Conservation (phyloP, 2,329 filamentous ascomycete genomes). For the Fusarium mundagurra region DNA sequence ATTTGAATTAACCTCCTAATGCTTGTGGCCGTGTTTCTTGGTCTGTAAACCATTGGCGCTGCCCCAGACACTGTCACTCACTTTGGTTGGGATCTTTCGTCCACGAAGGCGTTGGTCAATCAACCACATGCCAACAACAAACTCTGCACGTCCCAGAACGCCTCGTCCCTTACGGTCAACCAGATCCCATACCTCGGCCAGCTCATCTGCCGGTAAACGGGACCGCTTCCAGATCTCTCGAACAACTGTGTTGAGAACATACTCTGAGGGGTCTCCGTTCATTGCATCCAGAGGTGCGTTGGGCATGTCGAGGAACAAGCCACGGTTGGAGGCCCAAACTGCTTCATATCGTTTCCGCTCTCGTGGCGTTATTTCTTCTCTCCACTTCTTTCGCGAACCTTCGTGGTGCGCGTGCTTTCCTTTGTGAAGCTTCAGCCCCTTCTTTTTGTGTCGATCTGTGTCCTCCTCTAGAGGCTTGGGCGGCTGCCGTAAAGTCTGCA, state of each 20-base stretch:
- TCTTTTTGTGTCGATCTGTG: slow-evolving; percentile 60
- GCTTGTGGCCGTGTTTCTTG: slow-evolving; percentile 7
- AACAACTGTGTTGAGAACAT: slow-evolving; percentile 74
- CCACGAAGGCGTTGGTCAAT: slow-evolving; percentile 84
- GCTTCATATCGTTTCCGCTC: slow-evolving; percentile 86
- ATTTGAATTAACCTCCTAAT: slow-evolving; percentile 6
- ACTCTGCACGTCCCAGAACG: slow-evolving; percentile 72
- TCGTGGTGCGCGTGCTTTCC: slow-evolving; percentile 79
- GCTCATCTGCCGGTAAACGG: slow-evolving; percentile 71
- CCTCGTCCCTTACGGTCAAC: slow-evolving; percentile 69
- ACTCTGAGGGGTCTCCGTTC: slow-evolving; percentile 51
- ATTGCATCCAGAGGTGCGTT: slow-evolving; percentile 31
- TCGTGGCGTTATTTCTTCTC: slow-evolving; percentile 75
- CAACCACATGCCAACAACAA: slow-evolving; percentile 85
- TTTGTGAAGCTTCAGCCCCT: slow-evolving; percentile 58
- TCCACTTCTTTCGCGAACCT: slow-evolving; percentile 78
- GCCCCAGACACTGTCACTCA: slow-evolving; percentile 79
- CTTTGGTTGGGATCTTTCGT: slow-evolving; percentile 76
- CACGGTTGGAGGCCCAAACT: slow-evolving; percentile 84
- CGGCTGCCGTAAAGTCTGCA: slow-evolving; percentile 72
- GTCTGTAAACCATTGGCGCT: slow-evolving; percentile 64
- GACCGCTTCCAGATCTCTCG: slow-evolving; percentile 80
- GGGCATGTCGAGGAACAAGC: slow-evolving; percentile 56
- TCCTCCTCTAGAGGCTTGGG: slow-evolving; percentile 63
- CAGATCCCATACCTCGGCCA: slow-evolving; percentile 81